Base-by-base conservation (phyloP, 495 filamentous ascomycete genomes). In the Chaetomidium leptoderma region DNA sequence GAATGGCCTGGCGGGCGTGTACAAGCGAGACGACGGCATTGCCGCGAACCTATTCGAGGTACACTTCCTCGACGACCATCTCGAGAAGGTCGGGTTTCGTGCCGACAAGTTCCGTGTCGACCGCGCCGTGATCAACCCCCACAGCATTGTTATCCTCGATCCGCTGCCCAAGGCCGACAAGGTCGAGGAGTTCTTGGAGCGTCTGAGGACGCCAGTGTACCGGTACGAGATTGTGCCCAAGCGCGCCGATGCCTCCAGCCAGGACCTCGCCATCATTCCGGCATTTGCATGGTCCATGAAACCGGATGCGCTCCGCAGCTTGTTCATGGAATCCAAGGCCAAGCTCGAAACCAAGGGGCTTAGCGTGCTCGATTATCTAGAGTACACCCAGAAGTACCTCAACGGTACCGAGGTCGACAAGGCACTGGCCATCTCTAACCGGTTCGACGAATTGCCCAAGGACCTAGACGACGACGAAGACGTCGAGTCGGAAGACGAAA, bases 221-320 rank as follows among this genome's bases (percentile, higher is more conserved):
- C 55, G 46, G 17, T 51, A 53, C 40, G 47, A 53, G 29, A 36
- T 33, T 1, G 6, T 26, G 4, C 55, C 26, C 19, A 39, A 19
- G 26, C 45, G 39, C 21, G 19, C 33, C 6, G 55, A 51, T 17
- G n/a, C 55, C 4, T 43, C 45, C n/a, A 43, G 46, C 27, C 21
- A 44, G n/a, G 55, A 58, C 39, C 55, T 58, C 45, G 33, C 37
- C 46, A 49, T 58, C 16, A 58, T 58, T 16, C 45, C 45, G n/a
- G 55, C 55, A 5, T 35, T 50, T 21, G 55, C 44, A 1, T 50
- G 17, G 21, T 23, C 45, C 33, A 58, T 58, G 45, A 7, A 19
- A 13, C 11, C 27, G 17, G 46, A 33, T 21, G 35, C 3, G 3
- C 24, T 32, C 13, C 35, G 45, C 19, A 13, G 17, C 33, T 27